Percentiles rank a stretch among this genome's conserved stretches.
Conservation (phyloP, 2,329 filamentous ascomycete genomes). For the Alternaria arborescens region DNA sequence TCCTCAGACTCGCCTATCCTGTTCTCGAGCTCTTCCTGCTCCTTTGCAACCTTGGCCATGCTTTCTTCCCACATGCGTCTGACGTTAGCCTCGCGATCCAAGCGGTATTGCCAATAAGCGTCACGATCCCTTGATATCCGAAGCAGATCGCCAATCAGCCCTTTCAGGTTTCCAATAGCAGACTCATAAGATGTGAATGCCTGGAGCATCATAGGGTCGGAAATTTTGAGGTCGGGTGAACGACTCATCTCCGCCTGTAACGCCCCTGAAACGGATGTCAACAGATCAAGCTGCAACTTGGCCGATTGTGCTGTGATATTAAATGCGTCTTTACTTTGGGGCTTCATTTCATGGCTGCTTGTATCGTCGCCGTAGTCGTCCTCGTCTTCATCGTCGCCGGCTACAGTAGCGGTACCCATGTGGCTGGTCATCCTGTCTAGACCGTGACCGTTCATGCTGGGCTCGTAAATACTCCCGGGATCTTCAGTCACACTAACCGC, state of each 20-base stretch:
- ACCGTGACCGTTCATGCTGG: constrained; percentile 64
- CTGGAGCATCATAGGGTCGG: constrained; percentile 77
- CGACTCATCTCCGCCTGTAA: constrained; percentile 74
- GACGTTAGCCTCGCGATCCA: constrained; percentile 91
- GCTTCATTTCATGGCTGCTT: constrained; percentile 76
- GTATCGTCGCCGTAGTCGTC: constrained; percentile 84
- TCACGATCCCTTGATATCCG: constrained; percentile 95
- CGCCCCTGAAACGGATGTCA: constrained; percentile 85
- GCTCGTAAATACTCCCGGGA: constrained; percentile 65
- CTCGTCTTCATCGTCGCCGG: constrained; percentile 67
- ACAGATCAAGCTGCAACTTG: constrained; percentile 88
- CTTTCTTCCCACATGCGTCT: constrained; percentile 98
- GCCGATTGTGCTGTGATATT: constrained; percentile 97
- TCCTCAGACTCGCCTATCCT: constrained; percentile 88
- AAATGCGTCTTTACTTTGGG: constrained; percentile 88
- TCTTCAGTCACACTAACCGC: constrained; percentile 64
- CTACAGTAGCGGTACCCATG: constrained; percentile 59
- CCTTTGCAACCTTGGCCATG: constrained; percentile 90
- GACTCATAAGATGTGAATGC: constrained; percentile 87
- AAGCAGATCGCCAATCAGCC: constrained; percentile 83
- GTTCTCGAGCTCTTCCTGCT: constrained; percentile 90
- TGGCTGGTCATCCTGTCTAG: constrained; percentile 60
- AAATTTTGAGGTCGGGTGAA: constrained; percentile 76
- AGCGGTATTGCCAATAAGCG: constrained; percentile 93
- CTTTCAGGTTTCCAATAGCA: constrained; percentile 86